Base-by-base conservation (phyloP, 2,329 filamentous ascomycete genomes). In the Trichoderma sp. region DNA sequence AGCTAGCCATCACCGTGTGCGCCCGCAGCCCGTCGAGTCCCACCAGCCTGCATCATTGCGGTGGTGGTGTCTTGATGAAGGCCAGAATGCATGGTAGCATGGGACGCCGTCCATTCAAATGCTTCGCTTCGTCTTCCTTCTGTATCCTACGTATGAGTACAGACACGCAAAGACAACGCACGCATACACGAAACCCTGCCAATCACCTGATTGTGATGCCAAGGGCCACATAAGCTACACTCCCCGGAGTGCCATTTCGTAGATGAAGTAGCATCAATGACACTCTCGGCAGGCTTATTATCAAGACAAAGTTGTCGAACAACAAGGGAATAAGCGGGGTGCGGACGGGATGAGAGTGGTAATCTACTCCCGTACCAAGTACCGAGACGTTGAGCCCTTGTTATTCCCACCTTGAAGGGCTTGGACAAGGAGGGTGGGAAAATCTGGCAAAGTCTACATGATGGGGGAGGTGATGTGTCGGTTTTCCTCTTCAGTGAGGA, bases 161-260 rank as follows among this genome's bases (percentile, higher is more conserved):
- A n/a, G 33, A 64, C 64, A 50, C 16, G 21, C 33, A 71, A 7
- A 29, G n/a, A 71, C 56, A 71, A 33, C 68, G 62, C 35, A 63
- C 67, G 29, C 53, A 21, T 38, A 71, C 68, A 63, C 68, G 50
- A 38, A 59, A 56, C n/a, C 50, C 50, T 21, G n/a, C 31, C 53
- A 71, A 71, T 71, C 67, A 41, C 53, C 67, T 62, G 67, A 71
- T 71, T 68, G 56, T 71, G 67, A 45, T 71, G 33, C 33, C 35
- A 9, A 33, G 67, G 67, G 67, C 53, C 33, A 56, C 33, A 71
- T 71, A 62, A 60, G 53, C 50, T 41, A 21, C 50, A 33, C 41
- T 38, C 21, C 66, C 50, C 6, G 53, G 50, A 38, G 66, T 35
- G 31, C 45, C 66, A 56, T 69, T 69, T 69, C n/a, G 45, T 69